Base-by-base conservation (phyloP, 2,329 filamentous ascomycete species). In the Amauroascus verrucosus region DNA sequence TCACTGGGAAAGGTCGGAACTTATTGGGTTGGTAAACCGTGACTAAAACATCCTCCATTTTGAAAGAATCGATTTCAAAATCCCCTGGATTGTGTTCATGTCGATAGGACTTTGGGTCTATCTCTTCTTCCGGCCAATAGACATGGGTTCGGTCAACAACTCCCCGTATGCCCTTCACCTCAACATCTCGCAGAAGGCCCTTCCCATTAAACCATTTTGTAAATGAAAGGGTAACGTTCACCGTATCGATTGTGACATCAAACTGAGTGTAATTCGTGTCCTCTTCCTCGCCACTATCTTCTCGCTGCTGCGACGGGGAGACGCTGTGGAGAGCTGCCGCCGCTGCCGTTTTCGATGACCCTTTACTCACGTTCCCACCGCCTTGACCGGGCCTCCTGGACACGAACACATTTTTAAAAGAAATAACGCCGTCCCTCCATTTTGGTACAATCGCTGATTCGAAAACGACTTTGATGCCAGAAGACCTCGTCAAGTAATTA, bases 141-240 rank as follows among this genome's bases (percentile, higher is more conserved):
- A 98, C 86, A 45, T 83, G 85, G 0, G 89, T 95, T 55, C 93
- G 81, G 69, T 98, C 93, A 43, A 98, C 78, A 4, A 97, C 88
- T 20, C 93, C 93, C 56, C 93, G 81, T 28, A 98, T 86, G 3
- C 93, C 93, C 64, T 89, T 93, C 50, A 98, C 84, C 65, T 96
- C 89, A 40, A 98, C 93, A 65, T 97, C 88, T 61, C 87, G 84
- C 7, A 98, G 74, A 5, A 94, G 77, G 0, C 93, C 93, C 68
- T 91, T 96, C 20, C 93, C 91, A 62, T 95, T 97, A 81, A 95
- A 94, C 93, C 93, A 98, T 66, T 96, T 97, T n/a, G 89, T 78
- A 62, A 98, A 97, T 0, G 93, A 98, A 24, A 98, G 70, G 0
- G 91, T 97, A 40, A 98, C 91, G 64, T 98, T 95, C 57, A 98